Evolutionary conservation across 768 basidiomycete species (phyloP).

Genomic region (Stropharia rugosoannulata): DNA sequence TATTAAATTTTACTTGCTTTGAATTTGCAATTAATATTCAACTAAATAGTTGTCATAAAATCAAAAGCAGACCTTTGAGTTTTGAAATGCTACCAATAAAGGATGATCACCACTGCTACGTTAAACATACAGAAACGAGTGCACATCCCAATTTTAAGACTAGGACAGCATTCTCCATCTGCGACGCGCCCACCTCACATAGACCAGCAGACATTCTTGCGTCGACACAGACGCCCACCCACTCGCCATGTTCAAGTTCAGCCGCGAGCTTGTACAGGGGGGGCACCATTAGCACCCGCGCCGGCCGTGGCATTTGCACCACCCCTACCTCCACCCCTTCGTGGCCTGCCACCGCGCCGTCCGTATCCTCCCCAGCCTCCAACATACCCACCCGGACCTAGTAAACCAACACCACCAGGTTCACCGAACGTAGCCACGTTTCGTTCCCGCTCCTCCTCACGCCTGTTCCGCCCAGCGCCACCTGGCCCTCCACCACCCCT

Average conservation of each 20-base stretch:
- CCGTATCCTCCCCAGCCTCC: slow-evolving; percentile 76
- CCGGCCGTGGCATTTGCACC: slow-evolving; percentile 22
- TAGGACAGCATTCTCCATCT: too few relatives aligned
- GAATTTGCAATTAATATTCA: too few relatives aligned
- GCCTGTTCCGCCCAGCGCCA: slow-evolving; percentile 58
- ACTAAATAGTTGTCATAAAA: too few relatives aligned
- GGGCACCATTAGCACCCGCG: slow-evolving; percentile 13
- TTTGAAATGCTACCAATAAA: too few relatives aligned
- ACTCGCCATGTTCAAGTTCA: neutral
- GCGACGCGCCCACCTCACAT: too few relatives aligned
- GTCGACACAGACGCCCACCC: too few relatives aligned
- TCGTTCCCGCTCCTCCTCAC: slow-evolving; percentile 82
- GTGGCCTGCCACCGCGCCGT: slow-evolving; percentile 37
- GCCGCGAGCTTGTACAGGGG: slow-evolving; percentile 13
- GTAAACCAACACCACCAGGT: slow-evolving; percentile 72
- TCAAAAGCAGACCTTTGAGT: too few relatives aligned
- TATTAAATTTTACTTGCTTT: too few relatives aligned
- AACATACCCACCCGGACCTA: slow-evolving; percentile 81
- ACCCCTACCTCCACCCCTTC: slow-evolving; percentile 32
- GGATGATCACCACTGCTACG: too few relatives aligned
- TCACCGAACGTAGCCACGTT: slow-evolving; percentile 90
- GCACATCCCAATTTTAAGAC: too few relatives aligned
- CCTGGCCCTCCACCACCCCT: slow-evolving; percentile 41
- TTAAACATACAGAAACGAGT: too few relatives aligned
- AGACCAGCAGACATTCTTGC: too few relatives aligned